Percentiles rank a stretch among this genome's conserved stretches.
Evolutionary conservation across 2,329 filamentous ascomycete species (phyloP).

Genomic region (Beauveria caledonica): DNA sequence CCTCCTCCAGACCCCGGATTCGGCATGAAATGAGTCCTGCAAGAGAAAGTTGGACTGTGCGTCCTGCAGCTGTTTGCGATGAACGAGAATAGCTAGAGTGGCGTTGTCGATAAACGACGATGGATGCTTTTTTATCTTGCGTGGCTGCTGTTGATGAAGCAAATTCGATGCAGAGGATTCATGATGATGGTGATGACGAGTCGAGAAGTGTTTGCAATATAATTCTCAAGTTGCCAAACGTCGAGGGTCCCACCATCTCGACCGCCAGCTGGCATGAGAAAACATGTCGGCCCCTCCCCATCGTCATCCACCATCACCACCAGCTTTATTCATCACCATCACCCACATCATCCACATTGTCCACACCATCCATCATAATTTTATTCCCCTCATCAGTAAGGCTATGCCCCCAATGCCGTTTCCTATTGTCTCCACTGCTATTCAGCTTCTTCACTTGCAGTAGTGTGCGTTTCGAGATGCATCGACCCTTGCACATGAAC

Average conservation of each 20-base stretch:
- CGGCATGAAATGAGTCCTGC: not conserved
- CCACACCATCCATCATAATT: not conserved
- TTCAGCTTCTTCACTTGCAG: slow-evolving; percentile 5
- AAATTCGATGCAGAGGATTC: not conserved
- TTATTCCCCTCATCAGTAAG: not conserved
- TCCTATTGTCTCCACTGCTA: not conserved
- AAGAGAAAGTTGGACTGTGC: not conserved
- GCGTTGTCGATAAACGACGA: not conserved
- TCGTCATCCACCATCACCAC: not conserved
- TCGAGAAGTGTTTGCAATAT: not conserved
- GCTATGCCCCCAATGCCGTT: not conserved
- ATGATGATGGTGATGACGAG: not conserved
- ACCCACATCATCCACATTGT: not conserved
- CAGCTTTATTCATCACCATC: not conserved
- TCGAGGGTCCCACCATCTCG: not conserved
- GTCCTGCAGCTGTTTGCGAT: not conserved
- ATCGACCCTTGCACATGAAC: not conserved
- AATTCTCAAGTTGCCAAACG: not conserved
- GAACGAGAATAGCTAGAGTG: not conserved
- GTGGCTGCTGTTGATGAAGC: not conserved
- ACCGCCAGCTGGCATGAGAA: not conserved
- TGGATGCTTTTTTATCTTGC: not conserved
- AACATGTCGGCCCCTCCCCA: not conserved
- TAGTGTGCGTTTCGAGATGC: not conserved
- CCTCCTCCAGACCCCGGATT: not conserved